phyloP scores from a whole-genome alignment of 2,329 filamentous ascomycete genomes.

The Aspergillus transmontanensis region DNA sequence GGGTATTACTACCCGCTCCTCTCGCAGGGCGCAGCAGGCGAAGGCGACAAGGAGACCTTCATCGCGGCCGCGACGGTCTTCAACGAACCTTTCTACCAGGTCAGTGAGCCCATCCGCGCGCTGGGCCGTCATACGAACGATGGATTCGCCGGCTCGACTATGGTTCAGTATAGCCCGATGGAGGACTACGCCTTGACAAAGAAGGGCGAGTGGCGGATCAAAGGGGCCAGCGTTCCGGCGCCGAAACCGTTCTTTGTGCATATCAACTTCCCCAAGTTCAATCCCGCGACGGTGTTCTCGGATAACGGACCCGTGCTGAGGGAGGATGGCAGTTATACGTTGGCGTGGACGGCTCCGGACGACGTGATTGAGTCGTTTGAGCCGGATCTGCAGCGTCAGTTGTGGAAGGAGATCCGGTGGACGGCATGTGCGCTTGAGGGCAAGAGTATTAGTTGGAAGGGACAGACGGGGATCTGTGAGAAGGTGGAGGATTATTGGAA shows the following conservation, averaged over 20 bases:
- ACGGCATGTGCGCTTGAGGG: conserved; percentile 41
- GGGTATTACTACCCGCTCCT: conserved; percentile 49
- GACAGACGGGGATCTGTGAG: conserved; percentile 34
- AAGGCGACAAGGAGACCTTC: conserved; percentile 57
- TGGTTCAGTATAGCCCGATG: conserved; percentile 43
- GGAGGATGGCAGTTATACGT: conserved; percentile 34
- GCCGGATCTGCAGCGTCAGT: conserved; percentile 38
- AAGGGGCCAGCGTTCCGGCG: conserved; percentile 30
- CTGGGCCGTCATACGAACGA: conserved; percentile 32
- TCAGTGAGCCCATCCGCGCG: conserved; percentile 41
- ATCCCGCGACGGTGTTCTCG: conserved; percentile 40
- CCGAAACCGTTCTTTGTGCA: conserved; percentile 44
- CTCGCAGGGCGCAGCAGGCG: conserved; percentile 49
- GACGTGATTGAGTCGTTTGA: conserved; percentile 32
- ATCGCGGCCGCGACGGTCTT: conserved; percentile 47
- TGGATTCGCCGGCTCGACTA: conserved; percentile 40
- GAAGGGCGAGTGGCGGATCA: conserved; percentile 31
- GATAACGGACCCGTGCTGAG: conserved; percentile 25
- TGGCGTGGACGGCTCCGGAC: conserved; percentile 34
- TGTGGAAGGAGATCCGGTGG: conserved; percentile 42
- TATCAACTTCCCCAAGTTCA: conserved; percentile 43
- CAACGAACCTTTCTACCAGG: conserved; percentile 48
- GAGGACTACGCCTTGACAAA: conserved; percentile 35
- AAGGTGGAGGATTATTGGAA: conserved; percentile 37
- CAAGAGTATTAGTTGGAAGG: conserved; percentile 35